Base-by-base conservation (phyloP, 2,329 filamentous ascomycete genomes). In the Paecilomyces sp. region DNA sequence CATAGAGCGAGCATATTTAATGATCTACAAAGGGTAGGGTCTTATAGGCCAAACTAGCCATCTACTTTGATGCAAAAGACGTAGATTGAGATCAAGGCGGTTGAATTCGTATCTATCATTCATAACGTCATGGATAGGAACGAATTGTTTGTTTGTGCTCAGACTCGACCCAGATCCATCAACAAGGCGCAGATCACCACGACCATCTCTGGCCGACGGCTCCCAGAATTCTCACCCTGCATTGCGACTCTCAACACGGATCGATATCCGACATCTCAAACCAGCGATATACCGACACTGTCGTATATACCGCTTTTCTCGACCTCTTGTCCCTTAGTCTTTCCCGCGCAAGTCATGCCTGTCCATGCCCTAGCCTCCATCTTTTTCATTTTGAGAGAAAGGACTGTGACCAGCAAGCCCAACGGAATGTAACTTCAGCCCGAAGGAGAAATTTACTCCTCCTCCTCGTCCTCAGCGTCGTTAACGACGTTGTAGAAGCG, bases 401-500 rank as follows among this genome's bases (percentile, higher is more conserved):
- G 41, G 31, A n/a, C 41, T 9, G 2, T 47, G 41, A 47, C 41
- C 41, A 47, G 41, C 51, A 53, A 53, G 22, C 51, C 28, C 11
- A 8, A 53, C 24, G 51, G 28, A 13, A n/a, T 25, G 28, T 53
- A 25, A 22, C 58, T 58, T 33, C 59, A 63, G 57, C 55, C 57
- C 54, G 28, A 57, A 60, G 57, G 57, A 64, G 60, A 60, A 71
- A 72, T 87, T 86, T 97, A 99, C 81, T 99, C 94, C 77, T 99
- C 94, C 78, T 99, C 94, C 77, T 99, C 94, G 71, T 97, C 94
- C 72, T 86, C 92, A 79, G 92, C 93, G 79, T 99, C 94, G 81
- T 96, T 94, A 75, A 97, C 93, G 77, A 99, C 92, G 86, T 99
- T 99, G 92, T 96, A 99, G 92, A 99, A 99, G 85, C 96, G 92